Percentiles rank a stretch among this genome's conserved stretches.
Conservation (phyloP, 1,284 basidiomycete genomes). For the Ustilago loliicola region DNA sequence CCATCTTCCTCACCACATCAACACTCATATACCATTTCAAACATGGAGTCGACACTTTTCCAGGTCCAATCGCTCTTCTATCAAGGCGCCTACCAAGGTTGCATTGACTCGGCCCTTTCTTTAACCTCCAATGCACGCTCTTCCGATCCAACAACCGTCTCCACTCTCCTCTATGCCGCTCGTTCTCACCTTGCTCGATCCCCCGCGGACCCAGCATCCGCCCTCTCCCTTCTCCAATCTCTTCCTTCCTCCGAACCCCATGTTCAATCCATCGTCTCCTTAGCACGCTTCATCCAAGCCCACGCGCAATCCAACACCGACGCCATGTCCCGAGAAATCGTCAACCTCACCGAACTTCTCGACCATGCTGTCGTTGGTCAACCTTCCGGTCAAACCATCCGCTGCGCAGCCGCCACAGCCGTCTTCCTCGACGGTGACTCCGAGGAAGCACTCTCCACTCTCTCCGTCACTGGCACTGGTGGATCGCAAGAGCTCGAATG, state of each 20-base stretch:
- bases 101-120: slow-evolving; percentile 56
- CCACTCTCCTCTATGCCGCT: slow-evolving; percentile 63
- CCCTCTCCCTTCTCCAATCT: slow-evolving; percentile 54
- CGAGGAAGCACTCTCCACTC: slow-evolving; percentile 61
- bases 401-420: slow-evolving; percentile 61
- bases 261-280: slow-evolving; percentile 53
- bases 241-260: slow-evolving; percentile 38
- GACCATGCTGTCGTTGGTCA: slow-evolving; percentile 64
- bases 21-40: slow-evolving; percentile 1
- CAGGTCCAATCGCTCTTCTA: slow-evolving; percentile 68
- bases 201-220: slow-evolving; percentile 48
- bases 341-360: slow-evolving; percentile 61
- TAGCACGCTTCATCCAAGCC: slow-evolving; percentile 61
- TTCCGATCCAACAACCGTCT: slow-evolving; percentile 39
- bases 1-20: not conserved
- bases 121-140: slow-evolving; percentile 41
- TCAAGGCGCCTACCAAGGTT: slow-evolving; percentile 66
- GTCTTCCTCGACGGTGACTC: slow-evolving; percentile 60
- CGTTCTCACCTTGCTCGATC: slow-evolving; percentile 62
- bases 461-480: slow-evolving; percentile 49
- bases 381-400: slow-evolving; percentile 45
- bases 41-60: slow-evolving; percentile 56
- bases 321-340: slow-evolving; percentile 44
- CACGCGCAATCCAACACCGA: slow-evolving; percentile 31
- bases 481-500: slow-evolving; percentile 63